Conservation (phyloP, 257 asterid species). For the Solanum paucissectum region DNA sequence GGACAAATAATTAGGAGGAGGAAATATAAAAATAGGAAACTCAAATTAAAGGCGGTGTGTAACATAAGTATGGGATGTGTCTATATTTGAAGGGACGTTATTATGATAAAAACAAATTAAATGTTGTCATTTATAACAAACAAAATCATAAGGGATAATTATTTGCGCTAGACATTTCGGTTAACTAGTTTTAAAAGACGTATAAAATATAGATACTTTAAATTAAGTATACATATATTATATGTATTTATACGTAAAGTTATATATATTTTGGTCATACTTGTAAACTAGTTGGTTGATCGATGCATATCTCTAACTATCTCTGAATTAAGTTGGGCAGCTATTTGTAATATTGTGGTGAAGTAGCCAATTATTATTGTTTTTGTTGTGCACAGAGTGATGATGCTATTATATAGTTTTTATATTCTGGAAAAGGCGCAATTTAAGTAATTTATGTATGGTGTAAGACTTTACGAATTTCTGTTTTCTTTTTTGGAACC, state of each 20-base stretch:
- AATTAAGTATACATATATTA: neutral
- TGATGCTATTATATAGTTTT: neutral
- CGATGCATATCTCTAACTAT: neutral
- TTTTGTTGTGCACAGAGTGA: neutral
- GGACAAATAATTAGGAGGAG: neutral
- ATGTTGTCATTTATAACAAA: neutral
- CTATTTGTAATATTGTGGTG: neutral
- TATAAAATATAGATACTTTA: neutral
- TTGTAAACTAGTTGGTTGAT: neutral
- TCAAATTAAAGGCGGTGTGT: neutral
- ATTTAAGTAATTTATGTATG: neutral
- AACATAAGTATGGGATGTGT: neutral
- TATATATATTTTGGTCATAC: rapidly evolving
- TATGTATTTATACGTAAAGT: neutral
- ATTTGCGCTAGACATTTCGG: neutral
- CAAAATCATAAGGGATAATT: neutral
- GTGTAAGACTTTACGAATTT: neutral
- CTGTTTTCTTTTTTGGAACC: neutral
- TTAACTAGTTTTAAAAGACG: neutral
- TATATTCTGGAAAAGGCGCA: neutral
- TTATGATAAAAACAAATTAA: neutral
- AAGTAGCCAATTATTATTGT: neutral
- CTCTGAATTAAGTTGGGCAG: neutral
- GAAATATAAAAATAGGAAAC: neutral
- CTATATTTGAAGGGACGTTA: neutral